phyloP scores from a whole-genome alignment of 1,139 yeast genomes.

The Suhomyces yuchorum region DNA sequence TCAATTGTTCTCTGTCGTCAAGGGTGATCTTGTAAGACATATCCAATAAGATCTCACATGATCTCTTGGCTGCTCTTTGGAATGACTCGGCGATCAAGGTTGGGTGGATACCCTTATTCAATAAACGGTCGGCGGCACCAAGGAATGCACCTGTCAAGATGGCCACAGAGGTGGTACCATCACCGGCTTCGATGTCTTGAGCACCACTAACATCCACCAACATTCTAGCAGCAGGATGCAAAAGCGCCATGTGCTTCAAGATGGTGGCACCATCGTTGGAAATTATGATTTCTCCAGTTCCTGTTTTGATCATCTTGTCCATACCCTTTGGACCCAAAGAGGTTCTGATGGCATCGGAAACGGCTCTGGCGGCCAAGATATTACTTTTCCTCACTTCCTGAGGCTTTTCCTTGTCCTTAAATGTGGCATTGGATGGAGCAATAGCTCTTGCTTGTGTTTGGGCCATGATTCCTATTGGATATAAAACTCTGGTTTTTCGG shows the following conservation, averaged over 20 bases:
- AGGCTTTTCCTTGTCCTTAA: constrained; percentile 94
- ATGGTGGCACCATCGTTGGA: constrained; percentile 99
- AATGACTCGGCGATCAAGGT: constrained; percentile 92
- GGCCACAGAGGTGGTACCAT: constrained; percentile 97
- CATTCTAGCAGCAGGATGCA: constrained; percentile 99
- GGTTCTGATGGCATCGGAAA: constrained; percentile 96
- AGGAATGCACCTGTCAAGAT: constrained; percentile 91
- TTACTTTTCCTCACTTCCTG: constrained; percentile 94
- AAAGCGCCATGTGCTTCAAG: constrained; percentile 93
- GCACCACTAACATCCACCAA: constrained; percentile 96
- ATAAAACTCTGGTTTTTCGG: neutral
- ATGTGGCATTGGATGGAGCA: constrained; percentile 80
- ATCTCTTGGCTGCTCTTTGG: constrained; percentile 87
- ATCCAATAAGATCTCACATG: constrained; percentile 80
- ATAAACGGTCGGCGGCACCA: constrained; percentile 90
- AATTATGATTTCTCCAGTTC: constrained; percentile 87
- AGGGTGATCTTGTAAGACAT: constrained; percentile 82
- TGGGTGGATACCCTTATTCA: constrained; percentile 93
- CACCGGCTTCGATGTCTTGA: constrained; percentile 98
- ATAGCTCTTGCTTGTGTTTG: constrained; percentile 22
- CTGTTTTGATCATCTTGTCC: constrained; percentile 98
- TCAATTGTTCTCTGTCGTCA: constrained; percentile 74
- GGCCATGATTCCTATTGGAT: constrained; percentile 5
- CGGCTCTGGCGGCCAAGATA: constrained; percentile 95
- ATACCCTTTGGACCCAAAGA: constrained; percentile 98